phyloP scores from a whole-genome alignment of 257 asterid species.

The Striga asiatica region DNA sequence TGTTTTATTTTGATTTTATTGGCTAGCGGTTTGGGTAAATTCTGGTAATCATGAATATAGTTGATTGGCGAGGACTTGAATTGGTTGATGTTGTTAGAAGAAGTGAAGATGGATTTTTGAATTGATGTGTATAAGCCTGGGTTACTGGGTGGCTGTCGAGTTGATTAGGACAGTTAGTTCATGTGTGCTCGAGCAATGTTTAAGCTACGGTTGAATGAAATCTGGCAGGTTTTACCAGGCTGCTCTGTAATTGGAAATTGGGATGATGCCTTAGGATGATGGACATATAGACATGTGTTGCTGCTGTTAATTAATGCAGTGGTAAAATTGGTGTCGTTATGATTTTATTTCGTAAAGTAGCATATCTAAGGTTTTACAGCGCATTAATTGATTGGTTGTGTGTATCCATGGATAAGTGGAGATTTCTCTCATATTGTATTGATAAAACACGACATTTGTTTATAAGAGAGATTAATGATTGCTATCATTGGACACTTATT shows the following conservation, averaged over 20 bases:
- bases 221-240: not conserved
- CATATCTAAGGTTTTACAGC: not conserved
- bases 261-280: not conserved
- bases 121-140: constrained; percentile 6
- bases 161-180: not conserved
- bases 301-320: not conserved
- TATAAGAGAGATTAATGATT: too few relatives aligned
- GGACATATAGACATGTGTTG: not conserved
- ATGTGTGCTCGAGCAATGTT: constrained; percentile 7
- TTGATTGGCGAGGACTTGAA: constrained; percentile 5
- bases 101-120: not conserved
- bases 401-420: not conserved
- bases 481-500: not conserved
- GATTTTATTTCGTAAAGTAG: not conserved
- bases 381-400: not conserved
- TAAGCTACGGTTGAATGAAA: not conserved
- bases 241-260: not conserved
- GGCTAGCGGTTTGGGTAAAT: not conserved
- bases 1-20: constrained; percentile 1
- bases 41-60: not conserved
- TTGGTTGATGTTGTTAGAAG: not conserved
- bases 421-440: not conserved
- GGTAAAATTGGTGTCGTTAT: not conserved
- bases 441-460: too few relatives aligned
- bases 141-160: constrained; percentile 8